These are phyloP conservation scores for Blumeria graminis DNA, from an alignment of 2,329 filamentous ascomycete species.

Conservation along the genomic window DNA sequence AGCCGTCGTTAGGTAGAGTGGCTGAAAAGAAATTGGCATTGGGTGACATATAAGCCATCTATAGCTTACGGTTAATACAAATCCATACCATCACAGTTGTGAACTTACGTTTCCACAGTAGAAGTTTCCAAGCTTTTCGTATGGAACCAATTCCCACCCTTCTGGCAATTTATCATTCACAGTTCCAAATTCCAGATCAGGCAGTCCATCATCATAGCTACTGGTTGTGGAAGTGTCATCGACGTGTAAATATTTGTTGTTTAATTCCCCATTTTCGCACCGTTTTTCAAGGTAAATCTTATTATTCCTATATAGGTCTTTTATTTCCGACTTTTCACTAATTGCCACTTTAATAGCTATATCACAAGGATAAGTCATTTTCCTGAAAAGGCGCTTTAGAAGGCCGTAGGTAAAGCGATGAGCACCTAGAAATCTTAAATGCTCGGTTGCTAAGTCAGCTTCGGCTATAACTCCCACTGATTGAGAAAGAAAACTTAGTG, in stretches of 20 bases:
- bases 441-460: conserved; percentile 68
- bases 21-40: conserved; percentile 74
- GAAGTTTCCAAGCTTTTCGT: conserved; percentile 70
- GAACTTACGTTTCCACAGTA: conserved; percentile 62
- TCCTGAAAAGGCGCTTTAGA: conserved; percentile 47
- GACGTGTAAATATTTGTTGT: conserved; percentile 10
- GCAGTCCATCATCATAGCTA: conserved; percentile 29
- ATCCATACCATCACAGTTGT: background rate
- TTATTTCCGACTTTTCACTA: conserved; percentile 49
- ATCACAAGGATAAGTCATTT: conserved; percentile 70
- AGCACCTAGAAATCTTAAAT: conserved; percentile 80
- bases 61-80: background rate
- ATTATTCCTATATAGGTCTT: conserved; percentile 40
- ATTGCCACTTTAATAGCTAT: conserved; percentile 66
- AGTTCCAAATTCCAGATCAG: conserved; percentile 55
- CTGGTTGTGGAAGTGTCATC: conserved; percentile 14
- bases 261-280: conserved; percentile 11
- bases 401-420: conserved; percentile 70
- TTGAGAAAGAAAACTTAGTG: conserved; percentile 76
- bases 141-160: conserved; percentile 50
- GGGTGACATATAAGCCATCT: conserved; percentile 80
- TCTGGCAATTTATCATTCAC: conserved; percentile 51
- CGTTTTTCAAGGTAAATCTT: conserved; percentile 13
- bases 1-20: conserved; percentile 58
- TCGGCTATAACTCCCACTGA: conserved; percentile 78